Evolutionary conservation across 2,329 filamentous ascomycete species (phyloP).

Genomic region (Grosmannia huntii): DNA sequence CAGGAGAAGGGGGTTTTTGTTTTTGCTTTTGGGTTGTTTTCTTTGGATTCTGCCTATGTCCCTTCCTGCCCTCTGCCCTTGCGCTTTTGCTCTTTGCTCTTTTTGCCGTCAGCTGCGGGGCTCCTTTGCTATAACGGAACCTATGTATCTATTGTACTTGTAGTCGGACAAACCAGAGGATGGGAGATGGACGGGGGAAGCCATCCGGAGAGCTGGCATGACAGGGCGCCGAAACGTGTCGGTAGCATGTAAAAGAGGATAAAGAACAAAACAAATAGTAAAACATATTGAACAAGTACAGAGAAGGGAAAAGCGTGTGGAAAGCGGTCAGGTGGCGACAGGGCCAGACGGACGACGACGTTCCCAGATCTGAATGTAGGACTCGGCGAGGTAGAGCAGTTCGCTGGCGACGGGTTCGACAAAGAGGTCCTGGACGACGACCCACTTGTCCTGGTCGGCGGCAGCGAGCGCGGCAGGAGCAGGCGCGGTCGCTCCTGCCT

Average conservation of each 20-base stretch:
- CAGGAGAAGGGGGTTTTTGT: background rate
- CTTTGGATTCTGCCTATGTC: background rate
- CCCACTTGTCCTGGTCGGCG: slow-evolving; percentile 49
- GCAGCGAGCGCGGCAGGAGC: slow-evolving; percentile 21
- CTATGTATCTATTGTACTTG: background rate
- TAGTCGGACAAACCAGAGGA: background rate
- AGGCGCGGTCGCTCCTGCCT: slow-evolving; percentile 21
- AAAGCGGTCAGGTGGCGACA: background rate
- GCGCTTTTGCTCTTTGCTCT: background rate
- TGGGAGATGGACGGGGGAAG: background rate
- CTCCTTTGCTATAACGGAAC: background rate
- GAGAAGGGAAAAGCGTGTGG: background rate
- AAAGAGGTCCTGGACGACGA: slow-evolving; percentile 85
- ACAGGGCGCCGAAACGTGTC: background rate
- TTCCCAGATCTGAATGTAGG: slow-evolving; percentile 96
- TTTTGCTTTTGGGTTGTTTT: background rate
- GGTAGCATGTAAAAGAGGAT: background rate
- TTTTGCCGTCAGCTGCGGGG: background rate
- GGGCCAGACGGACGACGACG: slow-evolving; percentile 31
- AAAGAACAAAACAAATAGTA: background rate
- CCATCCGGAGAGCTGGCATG: background rate
- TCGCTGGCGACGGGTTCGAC: slow-evolving; percentile 84
- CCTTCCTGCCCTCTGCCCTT: too few species aligned
- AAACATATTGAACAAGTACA: background rate
- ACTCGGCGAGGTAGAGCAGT: slow-evolving; percentile 82